Conservation (phyloP, 495 filamentous ascomycete genomes). For the Penicillium diatomitis region DNA sequence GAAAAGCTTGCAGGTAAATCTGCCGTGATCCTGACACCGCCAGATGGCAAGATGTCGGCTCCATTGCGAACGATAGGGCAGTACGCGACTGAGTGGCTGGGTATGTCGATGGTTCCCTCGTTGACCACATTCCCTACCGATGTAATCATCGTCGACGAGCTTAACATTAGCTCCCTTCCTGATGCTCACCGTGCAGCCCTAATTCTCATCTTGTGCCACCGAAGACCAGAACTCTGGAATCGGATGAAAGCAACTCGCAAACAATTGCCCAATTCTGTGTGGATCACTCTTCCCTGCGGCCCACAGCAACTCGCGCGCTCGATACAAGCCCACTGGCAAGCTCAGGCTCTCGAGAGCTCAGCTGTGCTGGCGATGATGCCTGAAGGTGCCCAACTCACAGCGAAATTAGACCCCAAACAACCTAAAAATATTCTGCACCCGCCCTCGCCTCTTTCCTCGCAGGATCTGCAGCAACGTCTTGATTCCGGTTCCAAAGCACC, state of each 20-base stretch:
- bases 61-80: conserved; percentile 3
- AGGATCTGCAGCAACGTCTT: no score
- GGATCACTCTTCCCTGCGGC: conserved; percentile 13
- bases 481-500: no score
- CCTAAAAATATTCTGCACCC: no score
- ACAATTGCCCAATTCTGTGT: not conserved
- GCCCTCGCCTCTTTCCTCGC: no score
- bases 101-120: conserved; percentile 3
- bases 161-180: conserved; percentile 1
- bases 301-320: conserved; percentile 13
- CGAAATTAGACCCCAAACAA: no score
- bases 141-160: conserved; percentile 26
- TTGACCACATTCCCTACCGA: not conserved
- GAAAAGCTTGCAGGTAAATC: not conserved
- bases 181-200: not conserved
- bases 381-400: no score
- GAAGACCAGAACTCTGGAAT: not conserved
- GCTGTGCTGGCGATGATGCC: no score
- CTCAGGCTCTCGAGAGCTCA: not conserved
- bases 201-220: not conserved
- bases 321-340: not conserved
- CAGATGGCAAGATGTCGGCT: not conserved
- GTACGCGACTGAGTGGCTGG: conserved; percentile 26
- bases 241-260: not conserved
- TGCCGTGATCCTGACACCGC: not conserved